These are phyloP conservation scores for Talaromyces sp. DNA, from an alignment of 2,329 filamentous ascomycete species.

Conservation along the genomic window DNA sequence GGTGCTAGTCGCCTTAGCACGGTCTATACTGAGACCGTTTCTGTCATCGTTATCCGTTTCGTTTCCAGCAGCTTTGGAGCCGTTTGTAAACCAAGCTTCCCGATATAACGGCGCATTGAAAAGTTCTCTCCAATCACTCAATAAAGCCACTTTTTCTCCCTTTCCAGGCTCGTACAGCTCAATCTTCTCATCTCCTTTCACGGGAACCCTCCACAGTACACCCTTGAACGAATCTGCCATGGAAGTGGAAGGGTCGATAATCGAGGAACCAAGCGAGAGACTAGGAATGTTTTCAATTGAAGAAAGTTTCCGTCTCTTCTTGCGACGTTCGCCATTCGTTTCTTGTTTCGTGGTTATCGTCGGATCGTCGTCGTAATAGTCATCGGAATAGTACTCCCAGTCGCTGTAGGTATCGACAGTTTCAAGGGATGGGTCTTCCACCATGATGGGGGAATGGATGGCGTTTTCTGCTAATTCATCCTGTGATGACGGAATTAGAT, in stretches of 20 bases:
- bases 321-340: constrained; percentile 12
- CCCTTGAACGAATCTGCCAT: constrained; percentile 31
- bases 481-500: constrained; percentile 18
- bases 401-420: constrained; percentile 39
- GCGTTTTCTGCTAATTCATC: constrained; percentile 42
- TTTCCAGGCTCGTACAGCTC: constrained; percentile 36
- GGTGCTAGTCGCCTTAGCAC: not conserved
- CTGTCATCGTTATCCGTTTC: not conserved
- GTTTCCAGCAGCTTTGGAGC: not conserved
- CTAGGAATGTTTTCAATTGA: constrained; percentile 16
- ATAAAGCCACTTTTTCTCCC: constrained; percentile 39
- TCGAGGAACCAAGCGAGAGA: constrained; percentile 10
- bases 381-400: constrained; percentile 44
- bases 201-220: constrained; percentile 36
- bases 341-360: constrained; percentile 23
- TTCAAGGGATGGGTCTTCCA: constrained; percentile 37
- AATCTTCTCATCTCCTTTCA: constrained; percentile 20
- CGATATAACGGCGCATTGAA: constrained; percentile 35
- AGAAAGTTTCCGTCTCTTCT: constrained; percentile 22
- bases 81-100: constrained; percentile 19
- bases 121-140: constrained; percentile 44
- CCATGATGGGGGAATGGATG: constrained; percentile 36
- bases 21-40: not conserved
- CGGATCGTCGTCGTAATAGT: constrained; percentile 42
- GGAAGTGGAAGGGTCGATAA: constrained; percentile 19